These are phyloP conservation scores for Chytriomyces hyalinus DNA, from an alignment of 192 early-diverging fungal genomes.

Conservation along the genomic window DNA sequence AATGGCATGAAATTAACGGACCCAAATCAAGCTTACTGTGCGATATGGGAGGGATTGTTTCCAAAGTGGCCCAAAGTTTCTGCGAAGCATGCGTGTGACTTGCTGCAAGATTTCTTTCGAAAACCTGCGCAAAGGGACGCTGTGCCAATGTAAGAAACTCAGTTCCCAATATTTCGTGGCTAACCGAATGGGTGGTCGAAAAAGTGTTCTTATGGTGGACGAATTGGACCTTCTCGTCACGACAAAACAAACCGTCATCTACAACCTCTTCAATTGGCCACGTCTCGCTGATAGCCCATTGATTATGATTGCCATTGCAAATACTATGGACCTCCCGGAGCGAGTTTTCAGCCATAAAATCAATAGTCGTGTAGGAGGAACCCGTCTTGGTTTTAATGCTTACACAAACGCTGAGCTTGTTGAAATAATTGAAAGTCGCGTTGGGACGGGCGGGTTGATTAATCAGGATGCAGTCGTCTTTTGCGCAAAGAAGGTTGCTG, in stretches of 20 bases:
- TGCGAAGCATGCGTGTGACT: slow-evolving; percentile 74
- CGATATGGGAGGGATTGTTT: slow-evolving; percentile 79
- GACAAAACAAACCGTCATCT: slow-evolving; percentile 90
- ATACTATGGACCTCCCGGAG: slow-evolving; percentile 98
- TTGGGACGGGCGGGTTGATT: slow-evolving; percentile 69
- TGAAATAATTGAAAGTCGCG: slow-evolving; percentile 81
- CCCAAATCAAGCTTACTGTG: slow-evolving; percentile 83
- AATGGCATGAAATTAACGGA: slow-evolving; percentile 98
- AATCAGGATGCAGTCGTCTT: slow-evolving; percentile 87
- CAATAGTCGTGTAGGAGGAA: slow-evolving; percentile 82
- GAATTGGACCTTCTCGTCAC: slow-evolving; percentile 95
- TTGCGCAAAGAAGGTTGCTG: slow-evolving; percentile 93
- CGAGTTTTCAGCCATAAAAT: slow-evolving; percentile 87
- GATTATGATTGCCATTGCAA: slow-evolving; percentile 94
- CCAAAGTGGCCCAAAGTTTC: slow-evolving; percentile 59
- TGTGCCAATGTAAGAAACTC: slow-evolving; percentile 2
- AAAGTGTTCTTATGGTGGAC: slow-evolving; percentile 92
- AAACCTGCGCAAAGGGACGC: slow-evolving; percentile 6
- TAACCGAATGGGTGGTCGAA: neutral
- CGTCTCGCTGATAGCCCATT: slow-evolving; percentile 79
- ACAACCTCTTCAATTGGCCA: slow-evolving; percentile 99
- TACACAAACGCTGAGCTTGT: slow-evolving; percentile 87
- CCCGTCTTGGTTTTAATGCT: slow-evolving; percentile 69
- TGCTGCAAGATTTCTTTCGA: slow-evolving; percentile 58
- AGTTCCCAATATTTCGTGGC: neutral